These are phyloP conservation scores for Sonneratia alba DNA, from an alignment of 345 rosid species.

Conservation along the genomic window DNA sequence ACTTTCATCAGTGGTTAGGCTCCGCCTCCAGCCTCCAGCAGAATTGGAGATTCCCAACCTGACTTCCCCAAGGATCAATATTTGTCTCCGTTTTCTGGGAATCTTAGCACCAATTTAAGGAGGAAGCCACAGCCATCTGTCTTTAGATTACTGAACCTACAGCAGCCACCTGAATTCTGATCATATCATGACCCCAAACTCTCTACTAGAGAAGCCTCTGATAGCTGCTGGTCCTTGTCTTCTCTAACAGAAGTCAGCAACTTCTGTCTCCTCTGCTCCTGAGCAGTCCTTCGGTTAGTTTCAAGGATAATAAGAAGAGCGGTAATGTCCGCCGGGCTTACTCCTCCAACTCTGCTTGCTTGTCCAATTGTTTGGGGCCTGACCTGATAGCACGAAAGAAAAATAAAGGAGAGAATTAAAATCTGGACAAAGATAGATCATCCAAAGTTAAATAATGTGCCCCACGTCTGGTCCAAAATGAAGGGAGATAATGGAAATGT, in stretches of 20 bases:
- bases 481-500: too few relatives aligned
- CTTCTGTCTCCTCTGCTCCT: slow-evolving; percentile 46
- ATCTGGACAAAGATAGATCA: background rate
- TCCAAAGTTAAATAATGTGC: background rate
- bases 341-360: slow-evolving; percentile 95
- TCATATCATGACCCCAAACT: background rate
- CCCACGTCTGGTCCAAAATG: background rate
- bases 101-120: too few relatives aligned
- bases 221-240: background rate
- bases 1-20: too few relatives aligned
- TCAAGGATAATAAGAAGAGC: slow-evolving; percentile 81
- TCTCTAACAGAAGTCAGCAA: background rate
- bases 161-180: too few relatives aligned
- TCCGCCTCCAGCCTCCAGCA: too few relatives aligned
- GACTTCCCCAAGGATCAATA: too few relatives aligned
- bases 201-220: background rate
- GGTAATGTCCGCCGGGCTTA: slow-evolving; percentile 90
- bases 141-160: too few relatives aligned
- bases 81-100: too few relatives aligned
- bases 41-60: too few relatives aligned
- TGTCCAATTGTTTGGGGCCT: slow-evolving; percentile 82
- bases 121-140: too few relatives aligned
- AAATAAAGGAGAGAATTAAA: background rate
- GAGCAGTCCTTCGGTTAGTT: slow-evolving; percentile 56
- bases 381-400: slow-evolving; percentile 37